These are phyloP conservation scores for Cavenderia fasciculata DNA, from an alignment of 78 protist genomes.

Conservation along the genomic window DNA sequence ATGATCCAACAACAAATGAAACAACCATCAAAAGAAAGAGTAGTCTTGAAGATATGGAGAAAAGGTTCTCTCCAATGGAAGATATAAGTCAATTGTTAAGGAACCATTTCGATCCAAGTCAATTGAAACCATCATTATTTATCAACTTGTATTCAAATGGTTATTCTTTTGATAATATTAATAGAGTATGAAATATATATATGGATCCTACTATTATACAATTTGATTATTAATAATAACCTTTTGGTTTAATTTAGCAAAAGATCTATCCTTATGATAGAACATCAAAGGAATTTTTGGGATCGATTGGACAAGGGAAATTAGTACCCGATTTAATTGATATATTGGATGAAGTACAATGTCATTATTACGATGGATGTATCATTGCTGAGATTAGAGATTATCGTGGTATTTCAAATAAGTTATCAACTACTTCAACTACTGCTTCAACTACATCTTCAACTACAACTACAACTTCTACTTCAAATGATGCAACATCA, in stretches of 20 bases:
- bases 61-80: not conserved
- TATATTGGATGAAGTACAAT: conserved; percentile 21
- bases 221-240: not conserved
- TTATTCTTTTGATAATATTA: conserved; percentile 27
- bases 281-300: conserved; percentile 28
- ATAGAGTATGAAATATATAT: conserved; percentile 12
- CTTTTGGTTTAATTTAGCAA: not conserved
- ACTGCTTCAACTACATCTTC: not conserved
- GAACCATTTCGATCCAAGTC: not conserved
- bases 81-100: not conserved
- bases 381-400: conserved; percentile 41
- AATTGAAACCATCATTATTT: conserved; percentile 11
- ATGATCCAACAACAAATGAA: not conserved
- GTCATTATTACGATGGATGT: conserved; percentile 55
- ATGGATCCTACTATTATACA: too few species aligned
- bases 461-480: not conserved
- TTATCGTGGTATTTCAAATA: conserved; percentile 39
- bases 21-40: not conserved
- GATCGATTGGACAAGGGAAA: conserved; percentile 41
- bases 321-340: conserved; percentile 45
- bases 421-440: not conserved
- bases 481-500: not conserved
- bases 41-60: not conserved
- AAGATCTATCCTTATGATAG: conserved; percentile 51
- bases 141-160: conserved; percentile 30